Evolutionary conservation across 2,329 filamentous ascomycete genomes (phyloP).

Genomic region (Penicillium sp.): DNA sequence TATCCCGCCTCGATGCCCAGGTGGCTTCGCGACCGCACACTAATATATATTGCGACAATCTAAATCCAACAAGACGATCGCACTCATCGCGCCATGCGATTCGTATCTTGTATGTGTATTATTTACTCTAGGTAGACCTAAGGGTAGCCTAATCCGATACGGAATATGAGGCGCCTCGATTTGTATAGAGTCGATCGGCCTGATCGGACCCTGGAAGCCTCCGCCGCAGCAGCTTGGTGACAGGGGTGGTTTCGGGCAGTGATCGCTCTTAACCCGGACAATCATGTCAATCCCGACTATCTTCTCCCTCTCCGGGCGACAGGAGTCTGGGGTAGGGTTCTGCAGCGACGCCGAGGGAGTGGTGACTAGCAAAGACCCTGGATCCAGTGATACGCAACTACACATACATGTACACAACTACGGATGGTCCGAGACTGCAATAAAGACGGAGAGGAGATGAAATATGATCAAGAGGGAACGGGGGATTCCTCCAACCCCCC

Average conservation of each 20-base stretch:
- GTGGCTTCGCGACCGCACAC: too few species aligned
- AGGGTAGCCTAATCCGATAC: too few species aligned
- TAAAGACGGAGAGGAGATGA: too few species aligned
- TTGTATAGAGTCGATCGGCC: slow-evolving; percentile 23
- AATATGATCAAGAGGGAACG: too few species aligned
- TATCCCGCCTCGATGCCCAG: too few species aligned
- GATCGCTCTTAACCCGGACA: slow-evolving; percentile 25
- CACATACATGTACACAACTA: too few species aligned
- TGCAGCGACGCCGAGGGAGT: slow-evolving; percentile 8
- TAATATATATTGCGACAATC: too few species aligned
- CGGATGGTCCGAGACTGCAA: too few species aligned
- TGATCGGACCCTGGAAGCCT: slow-evolving; percentile 17
- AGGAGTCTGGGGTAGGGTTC: slow-evolving; percentile 11
- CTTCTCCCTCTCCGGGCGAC: slow-evolving; percentile 17
- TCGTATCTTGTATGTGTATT: background rate
- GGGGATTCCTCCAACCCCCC: background rate
- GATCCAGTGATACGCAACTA: background rate
- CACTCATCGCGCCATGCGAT: background rate
- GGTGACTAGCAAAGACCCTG: slow-evolving; percentile 5
- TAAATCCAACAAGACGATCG: too few species aligned
- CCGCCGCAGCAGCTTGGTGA: slow-evolving; percentile 24
- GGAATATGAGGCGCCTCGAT: background rate
- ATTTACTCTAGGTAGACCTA: too few species aligned
- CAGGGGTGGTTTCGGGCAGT: slow-evolving; percentile 24
- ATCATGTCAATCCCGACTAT: slow-evolving; percentile 31